These are phyloP conservation scores for Torulaspora maleeae DNA, from an alignment of 805 yeast species.

Conservation along the genomic window DNA sequence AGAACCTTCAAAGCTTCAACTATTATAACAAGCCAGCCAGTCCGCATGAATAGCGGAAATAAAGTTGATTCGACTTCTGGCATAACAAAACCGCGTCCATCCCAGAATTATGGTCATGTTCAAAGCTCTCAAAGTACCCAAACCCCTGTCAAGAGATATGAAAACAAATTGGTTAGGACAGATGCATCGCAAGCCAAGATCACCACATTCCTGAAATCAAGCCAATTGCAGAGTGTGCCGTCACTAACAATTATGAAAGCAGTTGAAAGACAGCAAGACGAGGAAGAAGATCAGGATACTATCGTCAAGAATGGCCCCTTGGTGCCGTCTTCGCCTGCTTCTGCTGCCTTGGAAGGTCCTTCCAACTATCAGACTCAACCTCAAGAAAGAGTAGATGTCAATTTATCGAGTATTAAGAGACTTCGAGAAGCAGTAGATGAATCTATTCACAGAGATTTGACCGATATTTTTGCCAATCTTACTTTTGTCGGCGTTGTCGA, in stretches of 20 bases:
- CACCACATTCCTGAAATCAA: conserved; percentile 22
- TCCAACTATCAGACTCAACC: conserved; percentile 16
- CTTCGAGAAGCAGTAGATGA: conserved; percentile 50
- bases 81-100: conserved; percentile 1
- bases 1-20: conserved; percentile 67
- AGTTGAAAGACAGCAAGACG: not conserved
- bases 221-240: not conserved
- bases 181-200: conserved; percentile 34
- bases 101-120: conserved; percentile 3
- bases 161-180: conserved; percentile 34
- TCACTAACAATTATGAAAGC: not conserved
- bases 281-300: not conserved
- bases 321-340: not conserved
- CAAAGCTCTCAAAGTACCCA: conserved; percentile 10
- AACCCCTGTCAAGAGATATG: conserved; percentile 25
- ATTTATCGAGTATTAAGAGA: conserved; percentile 53
- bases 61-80: not conserved
- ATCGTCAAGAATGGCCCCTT: not conserved
- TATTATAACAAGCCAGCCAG: conserved; percentile 36
- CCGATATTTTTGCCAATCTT: conserved; percentile 63
- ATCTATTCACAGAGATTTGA: conserved; percentile 47
- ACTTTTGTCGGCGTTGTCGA: conserved; percentile 84
- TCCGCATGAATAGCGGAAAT: conserved; percentile 9
- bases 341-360: not conserved
- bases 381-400: conserved; percentile 40